Conservation (phyloP, 1,284 basidiomycete genomes). For the Cystobasidiaceae sp. region DNA sequence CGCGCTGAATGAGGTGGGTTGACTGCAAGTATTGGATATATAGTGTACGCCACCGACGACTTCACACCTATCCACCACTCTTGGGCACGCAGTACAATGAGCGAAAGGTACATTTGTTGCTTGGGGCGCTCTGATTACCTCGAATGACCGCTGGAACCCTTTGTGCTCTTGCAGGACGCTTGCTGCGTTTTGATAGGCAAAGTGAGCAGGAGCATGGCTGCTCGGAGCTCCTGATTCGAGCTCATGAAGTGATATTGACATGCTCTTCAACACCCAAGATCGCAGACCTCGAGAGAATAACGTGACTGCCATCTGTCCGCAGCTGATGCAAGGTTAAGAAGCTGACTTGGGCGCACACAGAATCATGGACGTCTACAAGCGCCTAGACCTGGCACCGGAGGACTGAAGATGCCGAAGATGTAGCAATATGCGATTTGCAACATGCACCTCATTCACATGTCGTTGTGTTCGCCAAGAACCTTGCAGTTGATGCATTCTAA, state of each 20-base stretch:
- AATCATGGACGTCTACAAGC: slow-evolving; percentile 22
- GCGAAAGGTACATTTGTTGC: slow-evolving; percentile 12
- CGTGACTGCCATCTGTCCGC: slow-evolving; percentile 8
- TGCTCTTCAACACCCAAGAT: no score
- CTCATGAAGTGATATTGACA: no score
- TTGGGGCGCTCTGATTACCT: no score
- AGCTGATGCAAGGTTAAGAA: not conserved
- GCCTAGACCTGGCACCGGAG: slow-evolving; percentile 25
- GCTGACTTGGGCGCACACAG: not conserved
- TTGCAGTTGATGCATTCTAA: slow-evolving; percentile 29
- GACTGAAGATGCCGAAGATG: slow-evolving; percentile 29
- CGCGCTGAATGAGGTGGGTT: slow-evolving; percentile 24
- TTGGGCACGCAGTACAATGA: slow-evolving; percentile 19
- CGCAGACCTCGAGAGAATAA: slow-evolving; percentile 13
- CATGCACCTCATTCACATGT: no score
- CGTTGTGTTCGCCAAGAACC: no score
- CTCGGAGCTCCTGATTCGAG: no score
- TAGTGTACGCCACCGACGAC: not conserved
- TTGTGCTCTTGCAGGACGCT: slow-evolving; percentile 19
- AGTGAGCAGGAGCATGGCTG: no score
- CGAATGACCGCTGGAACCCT: not conserved
- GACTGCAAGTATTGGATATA: no score
- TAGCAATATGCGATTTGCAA: no score
- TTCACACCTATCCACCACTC: not conserved
- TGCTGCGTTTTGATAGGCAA: slow-evolving; percentile 28